These are phyloP conservation scores for Alternaria panax DNA, from an alignment of 2,329 filamentous ascomycete species.

Conservation along the genomic window DNA sequence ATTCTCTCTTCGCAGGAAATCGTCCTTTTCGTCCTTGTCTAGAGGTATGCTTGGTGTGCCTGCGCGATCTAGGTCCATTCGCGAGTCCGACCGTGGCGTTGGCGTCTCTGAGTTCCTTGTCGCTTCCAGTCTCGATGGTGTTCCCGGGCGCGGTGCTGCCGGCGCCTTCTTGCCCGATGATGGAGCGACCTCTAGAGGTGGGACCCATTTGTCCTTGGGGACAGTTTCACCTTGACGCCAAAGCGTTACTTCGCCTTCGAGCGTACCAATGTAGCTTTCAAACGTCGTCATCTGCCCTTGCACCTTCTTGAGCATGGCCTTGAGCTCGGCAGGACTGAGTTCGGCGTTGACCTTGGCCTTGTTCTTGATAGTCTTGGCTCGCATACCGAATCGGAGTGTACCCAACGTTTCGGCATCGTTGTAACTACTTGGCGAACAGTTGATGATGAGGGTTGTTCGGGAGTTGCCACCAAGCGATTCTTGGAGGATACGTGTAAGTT, in stretches of 20 bases:
- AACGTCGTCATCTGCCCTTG: constrained; percentile 89
- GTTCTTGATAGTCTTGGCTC: constrained; percentile 99
- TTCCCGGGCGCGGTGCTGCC: constrained; percentile 64
- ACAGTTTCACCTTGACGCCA: constrained; percentile 92
- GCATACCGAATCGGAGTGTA: constrained; percentile 91
- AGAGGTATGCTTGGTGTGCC: constrained; percentile 86
- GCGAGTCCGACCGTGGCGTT: constrained; percentile 64
- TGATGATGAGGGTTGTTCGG: constrained; percentile 97
- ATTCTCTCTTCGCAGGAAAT: constrained; percentile 93
- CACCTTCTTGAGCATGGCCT: constrained; percentile 88
- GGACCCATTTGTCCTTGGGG: constrained; percentile 87
- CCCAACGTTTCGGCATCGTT: constrained; percentile 95
- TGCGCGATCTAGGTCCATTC: constrained; percentile 76
- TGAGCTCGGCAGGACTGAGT: constrained; percentile 93
- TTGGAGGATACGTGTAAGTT: constrained; percentile 95
- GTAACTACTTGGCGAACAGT: constrained; percentile 98
- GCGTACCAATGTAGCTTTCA: constrained; percentile 80
- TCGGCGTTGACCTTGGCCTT: constrained; percentile 99
- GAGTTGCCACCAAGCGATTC: constrained; percentile 98
- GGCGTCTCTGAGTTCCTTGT: constrained; percentile 54
- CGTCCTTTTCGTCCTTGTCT: constrained; percentile 96
- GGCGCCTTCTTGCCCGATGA: constrained; percentile 58
- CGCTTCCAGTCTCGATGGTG: constrained; percentile 63
- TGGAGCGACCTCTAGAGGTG: constrained; percentile 66
- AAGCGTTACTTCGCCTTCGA: constrained; percentile 83